These are phyloP conservation scores for Arabidopsis hybrid DNA, from an alignment of 441 rosid genomes.

Conservation along the genomic window DNA sequence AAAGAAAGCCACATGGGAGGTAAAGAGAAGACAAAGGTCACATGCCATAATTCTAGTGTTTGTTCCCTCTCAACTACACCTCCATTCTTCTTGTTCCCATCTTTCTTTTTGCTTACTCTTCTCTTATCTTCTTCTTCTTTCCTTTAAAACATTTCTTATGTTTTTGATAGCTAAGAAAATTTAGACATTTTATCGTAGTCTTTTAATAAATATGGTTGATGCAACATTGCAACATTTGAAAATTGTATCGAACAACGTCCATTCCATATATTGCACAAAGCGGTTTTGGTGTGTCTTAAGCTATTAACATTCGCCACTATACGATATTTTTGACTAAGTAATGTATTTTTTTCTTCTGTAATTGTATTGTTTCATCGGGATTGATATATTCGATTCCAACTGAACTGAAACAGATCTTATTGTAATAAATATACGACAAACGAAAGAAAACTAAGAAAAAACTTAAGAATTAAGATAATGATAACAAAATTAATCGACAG, in stretches of 20 bases:
- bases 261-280: background rate
- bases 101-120: constrained; percentile 25
- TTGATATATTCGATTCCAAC: background rate
- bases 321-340: background rate
- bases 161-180: background rate
- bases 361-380: background rate
- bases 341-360: background rate
- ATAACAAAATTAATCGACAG: constrained; percentile 30
- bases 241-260: background rate
- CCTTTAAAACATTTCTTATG: background rate
- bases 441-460: background rate
- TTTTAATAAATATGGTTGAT: background rate
- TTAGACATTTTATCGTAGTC: background rate
- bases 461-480: constrained; percentile 9
- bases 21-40: constrained; percentile 42
- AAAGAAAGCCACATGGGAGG: constrained; percentile 45
- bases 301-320: background rate
- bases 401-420: background rate
- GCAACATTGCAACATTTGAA: background rate
- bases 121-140: constrained; percentile 42
- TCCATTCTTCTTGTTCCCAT: constrained; percentile 40
- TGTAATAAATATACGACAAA: background rate
- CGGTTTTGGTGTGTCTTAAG: background rate
- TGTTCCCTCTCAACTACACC: constrained; percentile 31
- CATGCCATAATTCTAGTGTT: constrained; percentile 44